Evolutionary conservation across 2,329 filamentous ascomycete species (phyloP).

Genomic region (Tolypocladium cylindrosporum): DNA sequence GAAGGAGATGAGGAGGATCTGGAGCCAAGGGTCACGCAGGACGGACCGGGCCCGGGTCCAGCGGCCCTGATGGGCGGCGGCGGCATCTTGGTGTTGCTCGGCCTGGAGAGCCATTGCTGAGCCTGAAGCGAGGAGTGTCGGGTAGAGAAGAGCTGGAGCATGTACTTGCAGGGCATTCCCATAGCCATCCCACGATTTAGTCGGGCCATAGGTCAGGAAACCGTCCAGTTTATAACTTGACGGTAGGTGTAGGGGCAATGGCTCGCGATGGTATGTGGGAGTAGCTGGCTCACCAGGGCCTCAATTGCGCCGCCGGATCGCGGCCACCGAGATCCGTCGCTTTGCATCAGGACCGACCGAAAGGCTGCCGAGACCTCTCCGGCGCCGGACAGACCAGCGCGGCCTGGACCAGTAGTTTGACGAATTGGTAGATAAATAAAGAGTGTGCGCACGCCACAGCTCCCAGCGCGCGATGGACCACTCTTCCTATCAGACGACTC

Average conservation of each 20-base stretch:
- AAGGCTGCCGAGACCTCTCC: background rate
- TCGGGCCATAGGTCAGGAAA: background rate
- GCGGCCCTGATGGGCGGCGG: background rate
- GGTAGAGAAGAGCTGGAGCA: background rate
- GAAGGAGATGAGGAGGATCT: conserved; percentile 35
- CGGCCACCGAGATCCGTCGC: background rate
- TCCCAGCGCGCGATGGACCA: too few species aligned
- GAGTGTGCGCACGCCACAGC: too few species aligned
- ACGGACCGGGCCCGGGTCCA: background rate
- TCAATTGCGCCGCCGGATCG: background rate
- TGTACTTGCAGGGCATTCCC: background rate
- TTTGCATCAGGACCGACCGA: background rate
- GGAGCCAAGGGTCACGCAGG: conserved; percentile 28
- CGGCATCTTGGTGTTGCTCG: background rate
- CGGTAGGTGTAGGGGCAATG: background rate
- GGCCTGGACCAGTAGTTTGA: too few species aligned
- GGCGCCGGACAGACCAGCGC: background rate
- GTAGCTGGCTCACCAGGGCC: background rate
- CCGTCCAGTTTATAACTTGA: background rate
- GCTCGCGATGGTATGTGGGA: background rate
- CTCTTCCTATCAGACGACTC: too few species aligned
- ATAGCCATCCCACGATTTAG: background rate
- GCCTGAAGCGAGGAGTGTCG: background rate
- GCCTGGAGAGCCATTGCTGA: background rate
- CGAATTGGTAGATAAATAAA: too few species aligned